phyloP scores from a whole-genome alignment of 2,329 filamentous ascomycete species.

The Pezicula carpinea region DNA sequence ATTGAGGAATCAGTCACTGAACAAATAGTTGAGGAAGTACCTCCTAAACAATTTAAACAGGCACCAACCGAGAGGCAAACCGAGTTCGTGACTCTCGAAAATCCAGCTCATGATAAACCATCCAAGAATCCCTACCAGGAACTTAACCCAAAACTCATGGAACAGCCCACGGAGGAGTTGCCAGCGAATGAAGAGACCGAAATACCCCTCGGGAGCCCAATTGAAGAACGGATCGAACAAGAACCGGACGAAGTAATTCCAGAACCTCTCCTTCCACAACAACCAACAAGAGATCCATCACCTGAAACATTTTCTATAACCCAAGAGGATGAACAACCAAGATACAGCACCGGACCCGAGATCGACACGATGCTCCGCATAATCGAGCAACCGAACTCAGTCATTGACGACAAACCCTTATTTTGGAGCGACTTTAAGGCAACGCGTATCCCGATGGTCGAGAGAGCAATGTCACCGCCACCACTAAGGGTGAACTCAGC shows the following conservation, averaged over 20 bases:
- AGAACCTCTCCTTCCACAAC: conserved; percentile 2
- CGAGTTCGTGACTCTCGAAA: background rate
- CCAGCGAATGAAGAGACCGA: background rate
- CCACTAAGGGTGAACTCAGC: conserved; percentile 1
- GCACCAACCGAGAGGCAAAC: background rate
- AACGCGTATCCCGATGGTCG: conserved; percentile 3
- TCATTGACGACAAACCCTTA: conserved; percentile 5
- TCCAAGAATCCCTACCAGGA: background rate
- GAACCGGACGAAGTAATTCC: background rate
- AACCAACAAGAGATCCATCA: background rate
- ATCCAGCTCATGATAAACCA: background rate
- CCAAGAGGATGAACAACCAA: conserved; percentile 1
- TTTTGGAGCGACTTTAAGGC: conserved; percentile 11
- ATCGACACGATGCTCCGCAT: conserved; percentile 8
- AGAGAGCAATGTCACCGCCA: background rate
- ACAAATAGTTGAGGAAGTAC: background rate
- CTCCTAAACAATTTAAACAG: background rate
- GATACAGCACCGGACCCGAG: conserved; percentile 9
- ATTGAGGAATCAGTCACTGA: background rate
- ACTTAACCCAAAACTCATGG: background rate
- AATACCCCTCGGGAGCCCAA: background rate
- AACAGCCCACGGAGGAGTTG: background rate
- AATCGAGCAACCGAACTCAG: conserved; percentile 5
- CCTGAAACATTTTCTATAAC: conserved; percentile 5
- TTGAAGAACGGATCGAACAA: background rate